A percentile compares a stretch with the other conserved stretches of the same genome.
Evolutionary conservation across 192 early-diverging fungal species (phyloP).

Genomic region (Umbelopsis ramanniana): DNA sequence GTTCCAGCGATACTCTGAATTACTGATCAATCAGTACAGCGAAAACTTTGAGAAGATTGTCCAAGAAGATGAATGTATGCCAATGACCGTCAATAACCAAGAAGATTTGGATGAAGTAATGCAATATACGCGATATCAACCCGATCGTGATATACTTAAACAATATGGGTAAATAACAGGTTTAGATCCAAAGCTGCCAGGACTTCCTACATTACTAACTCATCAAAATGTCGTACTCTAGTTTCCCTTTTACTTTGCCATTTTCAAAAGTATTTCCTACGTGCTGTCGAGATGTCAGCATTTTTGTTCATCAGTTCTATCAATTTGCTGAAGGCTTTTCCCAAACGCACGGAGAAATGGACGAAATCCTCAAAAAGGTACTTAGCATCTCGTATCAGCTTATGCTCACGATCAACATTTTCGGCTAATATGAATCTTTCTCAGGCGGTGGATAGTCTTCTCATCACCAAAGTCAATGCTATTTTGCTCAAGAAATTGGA

Average conservation of each 20-base stretch:
- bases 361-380: conserved; percentile 82
- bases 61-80: conserved; percentile 82
- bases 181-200: no score
- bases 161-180: conserved; percentile 33
- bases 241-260: conserved; percentile 75
- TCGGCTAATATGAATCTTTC: neutral
- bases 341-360: conserved; percentile 84
- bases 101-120: conserved; percentile 69
- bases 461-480: conserved; percentile 72
- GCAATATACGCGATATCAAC: conserved; percentile 64
- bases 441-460: conserved; percentile 68
- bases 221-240: neutral
- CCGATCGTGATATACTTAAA: conserved; percentile 45
- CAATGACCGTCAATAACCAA: conserved; percentile 68
- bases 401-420: neutral
- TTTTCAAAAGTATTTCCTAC: conserved; percentile 83
- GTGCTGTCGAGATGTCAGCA: conserved; percentile 69
- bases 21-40: conserved; percentile 71
- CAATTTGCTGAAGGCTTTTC: conserved; percentile 84
- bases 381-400: neutral
- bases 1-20: conserved; percentile 79
- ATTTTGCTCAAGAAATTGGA: conserved; percentile 68
- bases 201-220: no score
- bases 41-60: conserved; percentile 74
- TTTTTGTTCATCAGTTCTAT: conserved; percentile 81